These are phyloP conservation scores for Eucalyptus virginea DNA, from an alignment of 345 rosid species.

Conservation along the genomic window DNA sequence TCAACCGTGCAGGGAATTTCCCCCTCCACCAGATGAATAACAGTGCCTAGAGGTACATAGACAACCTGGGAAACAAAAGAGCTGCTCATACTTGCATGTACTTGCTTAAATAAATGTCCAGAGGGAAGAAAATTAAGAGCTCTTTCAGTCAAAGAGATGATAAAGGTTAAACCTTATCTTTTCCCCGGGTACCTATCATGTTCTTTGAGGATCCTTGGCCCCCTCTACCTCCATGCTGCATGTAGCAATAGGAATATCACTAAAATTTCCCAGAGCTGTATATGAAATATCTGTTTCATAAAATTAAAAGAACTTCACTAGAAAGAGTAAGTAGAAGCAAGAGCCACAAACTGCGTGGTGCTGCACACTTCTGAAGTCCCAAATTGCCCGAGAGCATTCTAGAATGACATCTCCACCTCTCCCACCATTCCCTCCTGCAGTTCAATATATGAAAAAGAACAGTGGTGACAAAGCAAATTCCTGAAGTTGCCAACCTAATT, in stretches of 20 bases:
- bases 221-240: constrained; percentile 71
- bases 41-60: constrained; percentile 83
- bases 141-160: neutral
- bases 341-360: constrained; percentile 61
- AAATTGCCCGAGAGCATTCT: constrained; percentile 68
- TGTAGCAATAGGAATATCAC: neutral
- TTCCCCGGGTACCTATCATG: constrained; percentile 81
- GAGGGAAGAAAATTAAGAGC: neutral
- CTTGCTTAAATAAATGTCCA: neutral
- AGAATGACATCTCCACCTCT: constrained; percentile 93
- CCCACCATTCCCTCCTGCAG: constrained; percentile 92
- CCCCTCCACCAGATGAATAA: constrained; percentile 74
- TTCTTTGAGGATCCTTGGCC: constrained; percentile 77
- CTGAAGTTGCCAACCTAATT: neutral
- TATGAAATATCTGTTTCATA: neutral
- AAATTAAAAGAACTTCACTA: neutral
- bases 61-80: constrained; percentile 31
- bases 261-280: neutral
- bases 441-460: neutral
- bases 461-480: neutral
- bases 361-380: constrained; percentile 89
- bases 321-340: neutral
- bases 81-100: neutral
- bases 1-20: constrained; percentile 44
- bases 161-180: constrained; percentile 58